Conservation (phyloP, 805 yeast species). For the Saccharomycopsis microspora region DNA sequence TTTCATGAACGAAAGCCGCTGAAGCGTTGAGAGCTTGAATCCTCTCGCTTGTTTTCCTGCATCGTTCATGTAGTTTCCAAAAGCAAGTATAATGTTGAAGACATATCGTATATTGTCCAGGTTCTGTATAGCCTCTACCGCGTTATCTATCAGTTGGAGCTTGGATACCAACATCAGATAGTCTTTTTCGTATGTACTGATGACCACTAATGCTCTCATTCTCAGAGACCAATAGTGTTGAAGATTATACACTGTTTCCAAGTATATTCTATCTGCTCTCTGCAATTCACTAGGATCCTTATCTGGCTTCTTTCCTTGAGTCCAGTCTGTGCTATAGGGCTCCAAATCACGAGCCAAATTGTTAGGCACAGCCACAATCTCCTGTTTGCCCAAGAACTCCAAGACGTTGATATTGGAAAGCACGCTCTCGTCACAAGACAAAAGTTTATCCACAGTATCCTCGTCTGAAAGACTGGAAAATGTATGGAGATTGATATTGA, state of each 20-base stretch:
- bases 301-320: conserved; percentile 38
- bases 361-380: conserved; percentile 63
- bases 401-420: conserved; percentile 60
- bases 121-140: conserved; percentile 51
- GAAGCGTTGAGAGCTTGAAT: conserved; percentile 81
- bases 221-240: conserved; percentile 89
- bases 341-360: conserved; percentile 59
- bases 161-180: conserved; percentile 61
- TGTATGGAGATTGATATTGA: conserved; percentile 85
- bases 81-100: conserved; percentile 74
- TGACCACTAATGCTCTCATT: conserved; percentile 67
- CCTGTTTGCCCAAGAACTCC: conserved; percentile 74
- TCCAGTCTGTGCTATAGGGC: conserved; percentile 74
- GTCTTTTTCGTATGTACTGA: conserved; percentile 66
- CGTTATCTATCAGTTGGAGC: conserved; percentile 59
- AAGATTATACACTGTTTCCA: conserved; percentile 74
- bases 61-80: conserved; percentile 96
- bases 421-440: conserved; percentile 67
- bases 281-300: conserved; percentile 71
- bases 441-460: conserved; percentile 56
- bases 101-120: conserved; percentile 63
- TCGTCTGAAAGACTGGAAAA: conserved; percentile 52
- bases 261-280: conserved; percentile 74
- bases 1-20: conserved; percentile 80
- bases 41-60: conserved; percentile 87